phyloP scores from a whole-genome alignment of 352 stramenopile species.

The Globisporangium nunn region DNA sequence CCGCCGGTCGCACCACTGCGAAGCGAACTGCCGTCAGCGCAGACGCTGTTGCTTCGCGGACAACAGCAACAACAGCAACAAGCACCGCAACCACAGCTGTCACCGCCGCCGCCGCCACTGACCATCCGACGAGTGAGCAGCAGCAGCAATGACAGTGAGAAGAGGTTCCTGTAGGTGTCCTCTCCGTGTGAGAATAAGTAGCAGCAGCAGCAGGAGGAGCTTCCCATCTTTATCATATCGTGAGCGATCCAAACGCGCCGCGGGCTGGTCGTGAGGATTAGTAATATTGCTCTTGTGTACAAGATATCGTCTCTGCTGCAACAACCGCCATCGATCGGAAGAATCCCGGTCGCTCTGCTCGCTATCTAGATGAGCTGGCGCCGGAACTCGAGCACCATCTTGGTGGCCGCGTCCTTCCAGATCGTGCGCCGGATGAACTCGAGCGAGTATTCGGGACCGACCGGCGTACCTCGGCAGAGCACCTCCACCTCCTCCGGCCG shows the following conservation, averaged over 20 bases:
- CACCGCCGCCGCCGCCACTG: too few relatives aligned
- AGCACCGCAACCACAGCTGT: too few relatives aligned
- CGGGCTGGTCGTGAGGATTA: too few relatives aligned
- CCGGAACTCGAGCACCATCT: conserved; percentile 56
- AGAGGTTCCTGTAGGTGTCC: background rate
- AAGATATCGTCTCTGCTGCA: background rate
- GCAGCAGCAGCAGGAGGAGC: background rate
- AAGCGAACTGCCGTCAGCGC: background rate
- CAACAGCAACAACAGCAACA: conserved; percentile 7
- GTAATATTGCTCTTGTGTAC: background rate
- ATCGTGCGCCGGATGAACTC: conserved; percentile 58
- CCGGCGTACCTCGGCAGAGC: conserved; percentile 31
- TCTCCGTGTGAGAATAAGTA: too few relatives aligned
- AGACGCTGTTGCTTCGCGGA: conserved; percentile 11
- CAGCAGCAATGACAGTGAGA: background rate
- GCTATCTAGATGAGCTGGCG: conserved; percentile 10
- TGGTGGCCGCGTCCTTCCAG: conserved; percentile 31
- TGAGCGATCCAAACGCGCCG: too few relatives aligned
- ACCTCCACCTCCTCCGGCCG: conserved; percentile 51
- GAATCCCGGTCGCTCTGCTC: too few relatives aligned
- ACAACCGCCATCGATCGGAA: too few relatives aligned
- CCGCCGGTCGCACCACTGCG: conserved; percentile 2
- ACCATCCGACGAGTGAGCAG: background rate
- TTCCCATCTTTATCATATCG: background rate
- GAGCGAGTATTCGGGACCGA: conserved; percentile 57